Percentiles rank a stretch among this genome's conserved stretches.
Evolutionary conservation across 2,329 filamentous ascomycete genomes (phyloP).

Genomic region (Sclerotinia subarctica): DNA sequence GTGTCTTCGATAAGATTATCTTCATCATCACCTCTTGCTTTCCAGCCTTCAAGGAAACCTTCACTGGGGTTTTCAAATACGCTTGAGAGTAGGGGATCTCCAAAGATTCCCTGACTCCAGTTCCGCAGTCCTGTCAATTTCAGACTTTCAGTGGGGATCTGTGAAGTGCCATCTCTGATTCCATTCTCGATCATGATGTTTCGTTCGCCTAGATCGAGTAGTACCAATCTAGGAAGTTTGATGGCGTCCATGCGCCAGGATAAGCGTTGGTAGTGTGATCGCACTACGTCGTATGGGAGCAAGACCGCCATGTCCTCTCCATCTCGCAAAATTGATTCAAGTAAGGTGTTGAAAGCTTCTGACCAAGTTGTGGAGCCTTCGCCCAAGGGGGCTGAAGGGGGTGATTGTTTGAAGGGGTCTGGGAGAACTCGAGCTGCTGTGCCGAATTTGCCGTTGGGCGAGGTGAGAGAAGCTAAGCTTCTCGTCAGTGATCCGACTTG

Average conservation of each 20-base stretch:
- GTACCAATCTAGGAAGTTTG: slow-evolving; percentile 49
- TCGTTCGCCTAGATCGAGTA: slow-evolving; percentile 51
- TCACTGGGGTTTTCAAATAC: slow-evolving; percentile 47
- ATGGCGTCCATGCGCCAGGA: slow-evolving; percentile 52
- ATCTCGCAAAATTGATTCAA: slow-evolving; percentile 57
- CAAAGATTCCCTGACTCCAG: slow-evolving; percentile 59
- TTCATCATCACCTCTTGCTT: slow-evolving; percentile 29
- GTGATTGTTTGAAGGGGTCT: slow-evolving; percentile 23
- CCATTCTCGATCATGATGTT: slow-evolving; percentile 47
- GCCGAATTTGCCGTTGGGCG: slow-evolving; percentile 35
- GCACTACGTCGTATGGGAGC: slow-evolving; percentile 54
- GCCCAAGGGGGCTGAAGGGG: slow-evolving; percentile 17
- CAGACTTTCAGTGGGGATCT: slow-evolving; percentile 18
- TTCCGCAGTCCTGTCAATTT: slow-evolving; percentile 52
- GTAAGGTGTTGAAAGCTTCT: slow-evolving; percentile 53
- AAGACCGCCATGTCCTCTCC: slow-evolving; percentile 58
- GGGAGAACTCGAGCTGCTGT: slow-evolving; percentile 32
- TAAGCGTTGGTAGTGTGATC: slow-evolving; percentile 51
- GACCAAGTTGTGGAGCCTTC: slow-evolving; percentile 49
- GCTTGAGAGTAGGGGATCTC: slow-evolving; percentile 54
- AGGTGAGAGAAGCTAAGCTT: slow-evolving; percentile 33
- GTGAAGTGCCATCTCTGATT: slow-evolving; percentile 21
- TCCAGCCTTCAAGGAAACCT: slow-evolving; percentile 49
- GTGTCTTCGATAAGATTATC: slow-evolving; percentile 44
- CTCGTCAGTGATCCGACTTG: slow-evolving; percentile 35